phyloP scores from a whole-genome alignment of 345 rosid species.

The Citrus hindsii region DNA sequence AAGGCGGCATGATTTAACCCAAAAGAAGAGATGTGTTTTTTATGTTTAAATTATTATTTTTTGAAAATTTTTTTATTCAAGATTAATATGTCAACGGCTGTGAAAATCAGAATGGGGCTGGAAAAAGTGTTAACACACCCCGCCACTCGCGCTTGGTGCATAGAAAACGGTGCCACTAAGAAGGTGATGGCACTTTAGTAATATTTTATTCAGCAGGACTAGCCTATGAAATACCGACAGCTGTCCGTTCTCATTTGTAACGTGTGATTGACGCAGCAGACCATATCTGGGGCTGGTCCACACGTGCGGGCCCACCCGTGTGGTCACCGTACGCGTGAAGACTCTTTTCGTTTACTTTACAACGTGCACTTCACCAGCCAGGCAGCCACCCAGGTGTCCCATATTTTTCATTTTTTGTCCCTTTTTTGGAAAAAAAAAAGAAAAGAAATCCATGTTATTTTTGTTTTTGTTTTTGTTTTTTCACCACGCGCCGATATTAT shows the following conservation, averaged over 20 bases:
- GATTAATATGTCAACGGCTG: constrained; percentile 37
- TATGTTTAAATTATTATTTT: not conserved
- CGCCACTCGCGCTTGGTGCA: constrained; percentile 44
- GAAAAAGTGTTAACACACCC: constrained; percentile 35
- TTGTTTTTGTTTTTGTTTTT: not conserved
- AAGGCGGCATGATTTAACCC: constrained; percentile 18
- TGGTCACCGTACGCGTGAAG: constrained; percentile 40
- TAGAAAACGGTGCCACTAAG: constrained; percentile 26
- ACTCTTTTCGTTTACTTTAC: constrained; percentile 9
- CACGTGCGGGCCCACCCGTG: constrained; percentile 19
- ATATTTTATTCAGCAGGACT: too few relatives aligned
- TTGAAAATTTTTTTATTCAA: not conserved
- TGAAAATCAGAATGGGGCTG: constrained; percentile 19
- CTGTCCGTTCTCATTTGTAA: not conserved
- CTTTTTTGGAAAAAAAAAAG: not conserved
- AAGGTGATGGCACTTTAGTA: not conserved
- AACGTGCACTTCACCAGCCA: constrained; percentile 22
- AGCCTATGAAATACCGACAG: constrained; percentile 5
- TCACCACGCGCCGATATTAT: not conserved
- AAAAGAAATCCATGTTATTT: not conserved
- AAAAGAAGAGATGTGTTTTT: constrained; percentile 17
- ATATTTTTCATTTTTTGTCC: not conserved
- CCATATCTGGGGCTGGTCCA: constrained; percentile 27
- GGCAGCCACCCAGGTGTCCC: constrained; percentile 12
- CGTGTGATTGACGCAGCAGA: constrained; percentile 40